Base-by-base conservation (phyloP, 345 rosid genomes). In the Hibiscus syriacus region DNA sequence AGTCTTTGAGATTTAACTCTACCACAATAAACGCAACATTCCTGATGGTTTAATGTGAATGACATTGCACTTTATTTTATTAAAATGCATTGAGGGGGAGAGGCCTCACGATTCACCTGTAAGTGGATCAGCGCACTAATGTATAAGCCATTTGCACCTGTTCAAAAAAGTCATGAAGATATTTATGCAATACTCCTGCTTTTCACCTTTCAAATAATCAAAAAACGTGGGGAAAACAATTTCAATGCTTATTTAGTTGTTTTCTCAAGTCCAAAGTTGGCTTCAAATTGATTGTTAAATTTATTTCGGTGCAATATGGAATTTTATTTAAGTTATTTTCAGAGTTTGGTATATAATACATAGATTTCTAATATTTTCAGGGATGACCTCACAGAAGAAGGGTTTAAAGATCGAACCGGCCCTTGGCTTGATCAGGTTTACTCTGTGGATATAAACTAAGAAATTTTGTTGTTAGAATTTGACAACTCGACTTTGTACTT, bases 391-490 rank as follows among this genome's bases (percentile, higher is more conserved):
- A 80, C 78, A 0, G 84, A 77, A 74, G 75, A 80, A 16, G 92
- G 77, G 22, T 89, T 84, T 65, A 57, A 36, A 43, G 86, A 85
- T 50, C 82, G 76, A 66, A 79, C 76, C 73, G 92, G 96, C 73
- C 70, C 91, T 55, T 94, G 92, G 96, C 60, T 52, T 58, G 78
- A 83, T 71, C 92, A 91, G 96, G 99, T 94, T 65, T 64, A 36
- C 46, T 41, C 20, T 9, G 45, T 39, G 4, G 50, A 32, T 27
- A 19, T n/a, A 23, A 27, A 6, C 0, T 39, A 54, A 22, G 49
- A 23, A 52, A 25, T 54, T 20, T 67, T 38, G 20, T 54, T 0
- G n/a, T 34, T 67, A 36, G 17, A 19, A 23, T 5, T 55, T n/a
- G n/a, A n/a, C 10, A 38, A 22, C 32, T 23, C 45, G 36, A 36